Evolutionary conservation across 345 rosid species (phyloP).

Genomic region (Melastoma malabathricum): DNA sequence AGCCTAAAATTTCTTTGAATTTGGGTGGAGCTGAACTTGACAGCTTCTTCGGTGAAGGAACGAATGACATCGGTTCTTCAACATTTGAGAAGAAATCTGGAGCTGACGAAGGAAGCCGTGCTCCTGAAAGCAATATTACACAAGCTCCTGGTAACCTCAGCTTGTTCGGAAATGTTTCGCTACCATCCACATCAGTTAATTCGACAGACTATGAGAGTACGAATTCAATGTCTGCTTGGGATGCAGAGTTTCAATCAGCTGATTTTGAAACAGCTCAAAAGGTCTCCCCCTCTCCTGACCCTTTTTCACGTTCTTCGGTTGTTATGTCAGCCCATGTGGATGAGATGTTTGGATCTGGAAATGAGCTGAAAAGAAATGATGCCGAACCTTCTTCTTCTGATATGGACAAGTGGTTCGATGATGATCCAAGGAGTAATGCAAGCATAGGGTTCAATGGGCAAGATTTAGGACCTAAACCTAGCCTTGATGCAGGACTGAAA

Average conservation of each 20-base stretch:
- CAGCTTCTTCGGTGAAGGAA: slow-evolving; percentile 28
- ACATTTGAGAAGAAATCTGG: slow-evolving; percentile 15
- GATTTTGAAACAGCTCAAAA: slow-evolving; percentile 2
- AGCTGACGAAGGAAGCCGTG: slow-evolving; percentile 12
- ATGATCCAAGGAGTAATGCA: slow-evolving; percentile 6
- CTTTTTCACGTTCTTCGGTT: slow-evolving; percentile 4
- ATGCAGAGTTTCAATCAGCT: slow-evolving; percentile 10
- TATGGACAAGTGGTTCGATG: slow-evolving; percentile 10
- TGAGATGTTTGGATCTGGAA: slow-evolving; percentile 10
- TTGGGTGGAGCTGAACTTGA: slow-evolving; percentile 41
- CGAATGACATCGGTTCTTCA: slow-evolving; percentile 11
- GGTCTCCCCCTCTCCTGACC: slow-evolving; percentile 5
- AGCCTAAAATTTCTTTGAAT: slow-evolving; percentile 19
- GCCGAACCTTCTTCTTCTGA: slow-evolving; percentile 1
- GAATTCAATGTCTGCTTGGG: slow-evolving; percentile 6
- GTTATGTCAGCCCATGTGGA: slow-evolving; percentile 12
- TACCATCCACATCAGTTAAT: slow-evolving; percentile 14
- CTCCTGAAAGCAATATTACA: slow-evolving; percentile 15
- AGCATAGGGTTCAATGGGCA: slow-evolving; percentile 8
- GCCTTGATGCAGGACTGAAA: slow-evolving; percentile 13
- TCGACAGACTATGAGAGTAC: slow-evolving; percentile 11
- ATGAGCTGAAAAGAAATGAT: background rate
- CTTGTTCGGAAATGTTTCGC: slow-evolving; percentile 32
- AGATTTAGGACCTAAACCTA: slow-evolving; percentile 12
- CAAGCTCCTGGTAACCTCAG: slow-evolving; percentile 16